Base-by-base conservation (phyloP, 1,139 yeast genomes). In the Sugiyamaella japonica region DNA sequence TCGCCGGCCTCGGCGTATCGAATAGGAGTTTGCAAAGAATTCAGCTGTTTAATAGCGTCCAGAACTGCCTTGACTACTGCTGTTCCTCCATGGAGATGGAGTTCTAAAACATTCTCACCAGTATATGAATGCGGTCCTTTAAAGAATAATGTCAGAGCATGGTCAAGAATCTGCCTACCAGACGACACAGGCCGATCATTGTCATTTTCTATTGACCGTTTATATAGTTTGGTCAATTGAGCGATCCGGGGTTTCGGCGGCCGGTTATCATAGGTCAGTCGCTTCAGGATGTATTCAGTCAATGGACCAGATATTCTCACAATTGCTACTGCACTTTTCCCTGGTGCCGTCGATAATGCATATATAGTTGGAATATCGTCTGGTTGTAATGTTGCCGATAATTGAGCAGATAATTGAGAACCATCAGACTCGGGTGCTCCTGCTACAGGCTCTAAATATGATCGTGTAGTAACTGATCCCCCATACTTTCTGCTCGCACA, bases 1-100 rank as follows among this genome's bases (percentile, higher is more conserved):
- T 95, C 99, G 3, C 99, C 99, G 5, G 89, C 84, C 64, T 87
- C 93, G 0, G 99, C 99, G 67, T 86, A 84, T 53, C 98, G 69
- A 7, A 91, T 81, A 0, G 72, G 62, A 7, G 65, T 62, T n/a
- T 20, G 23, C 12, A 53, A 51, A 4, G 52, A 9, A 10, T 58
- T 56, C 15, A 68, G 56, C 1, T 53, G 53, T 73, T 61, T 75
- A n/a, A 93, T 83, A 0, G 95, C 83, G 13, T 74, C 73, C 44
- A 91, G 64, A 0, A 91, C 87, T 0, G 90, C 79, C 52, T 78
- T 76, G 1, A 89, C 80, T 1, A 93, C 89, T 0, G 98, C 97
- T 10, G 80, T 82, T 7, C 99, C 97, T 2, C 99, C 99, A 69
- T 93, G 99, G 1, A 89, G 70, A 66, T 93, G 98, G 16, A 93